phyloP scores from a whole-genome alignment of 495 filamentous ascomycete genomes.

The Filosporella fistucella region DNA sequence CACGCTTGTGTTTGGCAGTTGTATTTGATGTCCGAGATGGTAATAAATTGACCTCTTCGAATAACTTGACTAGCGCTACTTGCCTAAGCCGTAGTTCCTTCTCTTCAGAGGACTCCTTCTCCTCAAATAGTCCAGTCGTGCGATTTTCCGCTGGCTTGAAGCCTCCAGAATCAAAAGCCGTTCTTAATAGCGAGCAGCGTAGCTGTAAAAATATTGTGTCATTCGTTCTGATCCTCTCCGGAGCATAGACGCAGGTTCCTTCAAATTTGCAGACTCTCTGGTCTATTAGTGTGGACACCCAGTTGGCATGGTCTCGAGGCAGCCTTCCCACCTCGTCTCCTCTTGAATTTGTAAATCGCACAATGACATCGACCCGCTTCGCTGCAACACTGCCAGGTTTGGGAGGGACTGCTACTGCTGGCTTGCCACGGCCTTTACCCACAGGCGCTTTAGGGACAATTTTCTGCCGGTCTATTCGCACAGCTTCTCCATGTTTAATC shows the following conservation, averaged over 20 bases:
- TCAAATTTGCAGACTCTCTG: conserved; percentile 87
- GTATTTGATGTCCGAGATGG: conserved; percentile 70
- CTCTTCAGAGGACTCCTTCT: conserved; percentile 83
- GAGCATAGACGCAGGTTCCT: conserved; percentile 83
- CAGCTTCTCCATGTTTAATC: conserved; percentile 68
- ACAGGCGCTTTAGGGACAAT: conserved; percentile 42
- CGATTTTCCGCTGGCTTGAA: conserved; percentile 66
- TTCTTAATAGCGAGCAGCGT: conserved; percentile 67
- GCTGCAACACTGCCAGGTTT: conserved; percentile 39
- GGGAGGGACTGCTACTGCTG: conserved; percentile 20
- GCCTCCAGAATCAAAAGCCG: conserved; percentile 61
- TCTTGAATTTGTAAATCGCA: conserved; percentile 79
- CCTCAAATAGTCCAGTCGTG: conserved; percentile 65
- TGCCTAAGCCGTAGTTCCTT: conserved; percentile 80
- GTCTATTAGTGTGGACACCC: conserved; percentile 91
- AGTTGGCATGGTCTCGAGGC: conserved; percentile 85
- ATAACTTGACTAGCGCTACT: conserved; percentile 80
- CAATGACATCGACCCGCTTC: conserved; percentile 74
- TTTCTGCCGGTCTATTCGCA: conserved; percentile 84
- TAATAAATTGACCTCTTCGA: conserved; percentile 80
- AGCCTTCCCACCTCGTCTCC: conserved; percentile 85
- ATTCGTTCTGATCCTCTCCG: conserved; percentile 79
- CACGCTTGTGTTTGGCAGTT: conserved; percentile 70
- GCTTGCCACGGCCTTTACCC: conserved; percentile 50
- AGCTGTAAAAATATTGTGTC: conserved; percentile 91